These are phyloP conservation scores for Medicago truncatula DNA, from an alignment of 306 rosid species.

Conservation along the genomic window DNA sequence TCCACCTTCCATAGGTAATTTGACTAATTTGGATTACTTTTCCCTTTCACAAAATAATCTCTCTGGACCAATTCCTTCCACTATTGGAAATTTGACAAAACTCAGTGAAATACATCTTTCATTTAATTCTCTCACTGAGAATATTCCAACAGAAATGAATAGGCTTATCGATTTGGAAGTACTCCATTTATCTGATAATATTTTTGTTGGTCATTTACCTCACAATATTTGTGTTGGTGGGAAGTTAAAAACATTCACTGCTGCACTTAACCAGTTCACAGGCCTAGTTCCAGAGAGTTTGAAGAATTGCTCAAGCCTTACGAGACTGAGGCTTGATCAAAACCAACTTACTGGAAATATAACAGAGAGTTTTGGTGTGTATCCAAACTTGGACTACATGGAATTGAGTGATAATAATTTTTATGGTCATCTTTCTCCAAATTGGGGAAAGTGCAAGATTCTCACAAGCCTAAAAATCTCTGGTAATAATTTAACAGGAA, in stretches of 20 bases:
- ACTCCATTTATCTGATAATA: neutral
- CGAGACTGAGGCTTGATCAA: neutral
- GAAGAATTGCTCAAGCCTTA: neutral
- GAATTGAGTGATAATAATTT: neutral
- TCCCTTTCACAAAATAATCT: too few species aligned
- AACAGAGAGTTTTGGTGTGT: neutral
- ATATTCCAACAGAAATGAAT: too few species aligned
- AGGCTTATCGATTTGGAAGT: neutral
- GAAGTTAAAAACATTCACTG: neutral
- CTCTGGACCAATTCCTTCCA: too few species aligned
- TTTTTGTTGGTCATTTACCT: neutral
- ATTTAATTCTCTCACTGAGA: neutral
- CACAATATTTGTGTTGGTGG: neutral
- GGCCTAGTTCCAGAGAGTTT: neutral
- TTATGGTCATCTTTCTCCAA: neutral
- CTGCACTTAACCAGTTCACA: rapidly evolving
- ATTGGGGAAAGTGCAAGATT: neutral
- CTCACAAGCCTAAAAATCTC: neutral
- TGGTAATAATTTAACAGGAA: neutral
- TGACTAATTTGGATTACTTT: too few species aligned
- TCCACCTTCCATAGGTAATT: too few species aligned
- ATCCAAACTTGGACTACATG: neutral
- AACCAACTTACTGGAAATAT: neutral
- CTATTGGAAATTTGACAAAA: neutral
- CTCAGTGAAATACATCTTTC: neutral